Evolutionary conservation across 1,139 yeast species (phyloP).

Genomic region (Yamadazyma membranifaciens): DNA sequence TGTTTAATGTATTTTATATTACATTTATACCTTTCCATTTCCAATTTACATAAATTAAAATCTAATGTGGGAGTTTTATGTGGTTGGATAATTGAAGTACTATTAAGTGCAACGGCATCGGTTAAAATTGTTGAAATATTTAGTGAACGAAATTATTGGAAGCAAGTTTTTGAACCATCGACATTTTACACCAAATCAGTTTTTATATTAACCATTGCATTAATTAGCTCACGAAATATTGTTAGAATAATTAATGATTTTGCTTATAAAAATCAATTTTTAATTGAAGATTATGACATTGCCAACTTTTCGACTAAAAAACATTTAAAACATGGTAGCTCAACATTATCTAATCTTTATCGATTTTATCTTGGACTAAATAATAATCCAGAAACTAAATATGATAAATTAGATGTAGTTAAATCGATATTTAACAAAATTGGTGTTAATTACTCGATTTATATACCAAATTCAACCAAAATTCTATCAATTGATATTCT

Average conservation of each 20-base stretch:
- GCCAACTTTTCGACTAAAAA: neutral
- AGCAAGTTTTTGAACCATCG: slow-evolving; percentile 30
- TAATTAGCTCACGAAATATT: slow-evolving; percentile 31
- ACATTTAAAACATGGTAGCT: slow-evolving; percentile 12
- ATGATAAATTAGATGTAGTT: slow-evolving; percentile 11
- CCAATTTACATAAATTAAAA: slow-evolving; percentile 53
- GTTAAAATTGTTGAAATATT: slow-evolving; percentile 27
- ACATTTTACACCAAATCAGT: slow-evolving; percentile 25
- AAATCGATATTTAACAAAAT: slow-evolving; percentile 1
- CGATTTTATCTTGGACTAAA: slow-evolving; percentile 22
- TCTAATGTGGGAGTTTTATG: slow-evolving; percentile 58
- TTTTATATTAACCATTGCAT: slow-evolving; percentile 24
- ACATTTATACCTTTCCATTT: slow-evolving; percentile 43
- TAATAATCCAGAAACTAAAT: slow-evolving; percentile 11
- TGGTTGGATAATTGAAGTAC: slow-evolving; percentile 58
- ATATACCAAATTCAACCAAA: slow-evolving; percentile 22
- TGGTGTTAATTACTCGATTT: slow-evolving; percentile 5
- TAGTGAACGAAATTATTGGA: slow-evolving; percentile 25
- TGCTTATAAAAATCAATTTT: slow-evolving; percentile 14
- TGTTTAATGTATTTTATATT: slow-evolving; percentile 16
- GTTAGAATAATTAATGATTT: slow-evolving; percentile 26
- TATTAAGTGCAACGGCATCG: slow-evolving; percentile 55
- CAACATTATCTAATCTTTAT: slow-evolving; percentile 21
- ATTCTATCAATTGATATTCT: slow-evolving; percentile 17
- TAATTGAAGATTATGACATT: slow-evolving; percentile 3